Conservation (phyloP, 2,329 filamentous ascomycete species). For the Orbilia ellipsospora region DNA sequence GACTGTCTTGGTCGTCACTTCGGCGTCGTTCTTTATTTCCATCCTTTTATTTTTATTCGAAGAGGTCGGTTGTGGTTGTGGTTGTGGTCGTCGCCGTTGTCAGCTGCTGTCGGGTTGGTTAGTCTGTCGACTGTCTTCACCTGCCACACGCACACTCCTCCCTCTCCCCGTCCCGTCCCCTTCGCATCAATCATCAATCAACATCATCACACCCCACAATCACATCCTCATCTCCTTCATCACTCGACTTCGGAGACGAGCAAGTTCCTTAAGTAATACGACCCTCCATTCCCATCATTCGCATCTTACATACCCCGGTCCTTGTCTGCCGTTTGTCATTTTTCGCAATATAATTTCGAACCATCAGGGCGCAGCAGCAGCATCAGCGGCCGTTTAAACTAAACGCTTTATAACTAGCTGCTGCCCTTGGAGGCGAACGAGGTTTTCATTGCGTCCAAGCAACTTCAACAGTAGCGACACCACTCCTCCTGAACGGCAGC, state of each 20-base stretch:
- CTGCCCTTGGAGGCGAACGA: not conserved
- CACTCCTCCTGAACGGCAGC: slow-evolving; percentile 15
- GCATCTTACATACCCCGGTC: slow-evolving; percentile 15
- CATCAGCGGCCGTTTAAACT: too few species aligned
- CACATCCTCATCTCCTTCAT: too few species aligned
- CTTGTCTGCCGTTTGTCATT: slow-evolving; percentile 4
- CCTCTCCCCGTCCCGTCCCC: slow-evolving; percentile 17
- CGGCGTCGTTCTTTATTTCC: slow-evolving; percentile 6
- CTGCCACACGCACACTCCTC: slow-evolving; percentile 12
- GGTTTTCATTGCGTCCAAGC: too few species aligned
- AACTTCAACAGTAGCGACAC: slow-evolving; percentile 25
- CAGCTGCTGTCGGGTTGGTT: too few species aligned
- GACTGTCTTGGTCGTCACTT: slow-evolving; percentile 17
- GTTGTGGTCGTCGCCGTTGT: too few species aligned
- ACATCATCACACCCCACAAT: not conserved
- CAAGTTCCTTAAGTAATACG: slow-evolving; percentile 46
- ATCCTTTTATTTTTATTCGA: too few species aligned
- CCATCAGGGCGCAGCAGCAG: slow-evolving; percentile 17
- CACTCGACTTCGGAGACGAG: too few species aligned
- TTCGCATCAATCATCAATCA: not conserved
- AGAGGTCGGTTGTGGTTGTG: too few species aligned
- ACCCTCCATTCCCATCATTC: slow-evolving; percentile 7
- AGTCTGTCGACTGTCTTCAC: not conserved
- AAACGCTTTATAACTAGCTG: slow-evolving; percentile 1
- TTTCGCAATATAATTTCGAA: slow-evolving; percentile 35